Evolutionary conservation across 108 stramenopile species (phyloP).

Genomic region (Discostella stelligeroides): DNA sequence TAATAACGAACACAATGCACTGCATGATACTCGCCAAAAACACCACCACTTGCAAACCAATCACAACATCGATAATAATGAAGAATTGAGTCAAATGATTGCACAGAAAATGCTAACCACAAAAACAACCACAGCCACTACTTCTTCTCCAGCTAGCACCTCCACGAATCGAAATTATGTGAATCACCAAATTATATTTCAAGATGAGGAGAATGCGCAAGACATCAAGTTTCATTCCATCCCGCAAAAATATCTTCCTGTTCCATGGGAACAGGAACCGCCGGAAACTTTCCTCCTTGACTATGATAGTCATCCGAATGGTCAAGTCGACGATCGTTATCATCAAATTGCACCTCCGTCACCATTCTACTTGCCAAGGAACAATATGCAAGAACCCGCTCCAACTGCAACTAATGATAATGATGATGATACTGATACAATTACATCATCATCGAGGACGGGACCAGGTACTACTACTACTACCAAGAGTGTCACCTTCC

Average conservation of each 20-base stretch:
- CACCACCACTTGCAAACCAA: no score
- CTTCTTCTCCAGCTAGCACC: neutral
- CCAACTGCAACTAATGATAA: no score
- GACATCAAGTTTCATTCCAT: neutral
- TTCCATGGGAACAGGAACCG: constrained; percentile 1
- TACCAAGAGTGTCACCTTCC: constrained; percentile 24
- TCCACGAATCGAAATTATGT: neutral
- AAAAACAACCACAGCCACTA: no score
- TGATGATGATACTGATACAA: neutral
- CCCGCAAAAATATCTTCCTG: neutral
- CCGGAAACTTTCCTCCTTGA: no score
- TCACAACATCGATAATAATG: neutral
- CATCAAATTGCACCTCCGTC: neutral
- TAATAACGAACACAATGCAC: neutral
- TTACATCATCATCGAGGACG: neutral
- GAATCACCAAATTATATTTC: no score
- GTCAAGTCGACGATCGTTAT: no score
- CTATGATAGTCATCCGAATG: no score
- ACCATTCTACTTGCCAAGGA: neutral
- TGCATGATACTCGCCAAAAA: no score
- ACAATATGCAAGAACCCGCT: neutral
- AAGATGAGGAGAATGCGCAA: no score
- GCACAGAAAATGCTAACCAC: constrained; percentile 10
- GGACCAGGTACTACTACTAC: neutral
- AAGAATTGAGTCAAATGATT: constrained; percentile 3